Percentiles rank a stretch among this genome's conserved stretches.
Conservation (phyloP, 2,329 filamentous ascomycete genomes). For the Fusarium globosum region DNA sequence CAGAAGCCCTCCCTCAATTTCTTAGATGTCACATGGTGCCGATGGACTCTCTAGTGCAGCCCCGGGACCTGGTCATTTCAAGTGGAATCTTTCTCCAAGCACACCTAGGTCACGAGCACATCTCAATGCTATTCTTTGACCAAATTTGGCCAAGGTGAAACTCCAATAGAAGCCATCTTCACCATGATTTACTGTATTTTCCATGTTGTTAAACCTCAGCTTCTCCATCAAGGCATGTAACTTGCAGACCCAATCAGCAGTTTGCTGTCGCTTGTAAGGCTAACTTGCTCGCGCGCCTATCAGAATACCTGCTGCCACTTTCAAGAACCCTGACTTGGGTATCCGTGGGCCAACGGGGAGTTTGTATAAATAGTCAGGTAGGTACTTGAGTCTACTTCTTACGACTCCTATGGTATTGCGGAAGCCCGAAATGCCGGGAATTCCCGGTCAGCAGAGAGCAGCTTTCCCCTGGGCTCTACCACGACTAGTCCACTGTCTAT, state of each 20-base stretch:
- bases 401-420: not conserved
- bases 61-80: conserved; percentile 30
- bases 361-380: conserved; percentile 1
- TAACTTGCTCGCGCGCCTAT: conserved; percentile 34
- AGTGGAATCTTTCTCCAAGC: conserved; percentile 5
- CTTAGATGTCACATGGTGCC: conserved; percentile 30
- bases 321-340: not conserved
- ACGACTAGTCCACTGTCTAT: conserved; percentile 4
- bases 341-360: not conserved
- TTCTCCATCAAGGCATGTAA: conserved; percentile 13
- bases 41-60: conserved; percentile 23
- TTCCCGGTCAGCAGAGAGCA: conserved; percentile 23
- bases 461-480: conserved; percentile 15
- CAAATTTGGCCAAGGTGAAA: conserved; percentile 33
- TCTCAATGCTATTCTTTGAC: conserved; percentile 25
- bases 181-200: not conserved
- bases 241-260: not conserved
- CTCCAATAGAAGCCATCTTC: conserved; percentile 19
- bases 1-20: conserved; percentile 19
- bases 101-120: conserved; percentile 26
- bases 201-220: not conserved
- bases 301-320: conserved; percentile 11
- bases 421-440: conserved; percentile 22
- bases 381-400: conserved; percentile 9
- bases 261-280: conserved; percentile 3